Conservation (phyloP, 192 early-diverging fungal species). For the Rhizophlyctis rosea region DNA sequence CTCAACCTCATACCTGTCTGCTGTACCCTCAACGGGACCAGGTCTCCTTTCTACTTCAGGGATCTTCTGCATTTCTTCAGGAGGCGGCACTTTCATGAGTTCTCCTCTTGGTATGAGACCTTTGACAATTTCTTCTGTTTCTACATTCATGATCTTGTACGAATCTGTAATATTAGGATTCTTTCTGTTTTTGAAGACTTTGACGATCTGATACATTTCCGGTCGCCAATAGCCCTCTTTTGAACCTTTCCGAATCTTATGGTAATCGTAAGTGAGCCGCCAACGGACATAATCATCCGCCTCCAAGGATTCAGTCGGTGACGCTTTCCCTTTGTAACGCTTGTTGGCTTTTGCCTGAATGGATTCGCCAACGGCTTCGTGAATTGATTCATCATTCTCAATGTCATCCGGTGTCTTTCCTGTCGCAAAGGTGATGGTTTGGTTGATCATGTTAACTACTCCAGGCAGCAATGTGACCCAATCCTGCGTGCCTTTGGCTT, state of each 20-base stretch:
- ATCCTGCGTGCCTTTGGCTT: neutral
- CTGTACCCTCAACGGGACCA: neutral
- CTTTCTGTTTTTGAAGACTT: neutral
- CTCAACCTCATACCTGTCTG: neutral
- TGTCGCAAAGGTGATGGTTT: neutral
- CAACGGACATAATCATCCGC: neutral
- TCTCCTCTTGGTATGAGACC: neutral
- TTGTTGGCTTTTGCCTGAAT: neutral
- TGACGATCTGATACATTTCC: neutral
- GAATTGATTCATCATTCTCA: neutral
- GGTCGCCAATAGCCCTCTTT: neutral
- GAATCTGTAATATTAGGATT: neutral
- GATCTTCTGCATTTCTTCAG: neutral
- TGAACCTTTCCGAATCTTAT: neutral
- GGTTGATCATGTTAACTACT: neutral
- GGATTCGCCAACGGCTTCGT: neutral
- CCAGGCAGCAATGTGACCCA: neutral
- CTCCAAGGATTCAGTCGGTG: neutral
- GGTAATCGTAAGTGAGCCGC: neutral
- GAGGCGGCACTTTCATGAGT: neutral
- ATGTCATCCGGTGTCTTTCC: neutral
- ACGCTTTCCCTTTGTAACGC: neutral
- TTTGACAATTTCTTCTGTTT: neutral
- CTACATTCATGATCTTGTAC: neutral
- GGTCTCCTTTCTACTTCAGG: neutral